Conservation (phyloP, 2,329 filamentous ascomycete genomes). For the Fusarium longipes region DNA sequence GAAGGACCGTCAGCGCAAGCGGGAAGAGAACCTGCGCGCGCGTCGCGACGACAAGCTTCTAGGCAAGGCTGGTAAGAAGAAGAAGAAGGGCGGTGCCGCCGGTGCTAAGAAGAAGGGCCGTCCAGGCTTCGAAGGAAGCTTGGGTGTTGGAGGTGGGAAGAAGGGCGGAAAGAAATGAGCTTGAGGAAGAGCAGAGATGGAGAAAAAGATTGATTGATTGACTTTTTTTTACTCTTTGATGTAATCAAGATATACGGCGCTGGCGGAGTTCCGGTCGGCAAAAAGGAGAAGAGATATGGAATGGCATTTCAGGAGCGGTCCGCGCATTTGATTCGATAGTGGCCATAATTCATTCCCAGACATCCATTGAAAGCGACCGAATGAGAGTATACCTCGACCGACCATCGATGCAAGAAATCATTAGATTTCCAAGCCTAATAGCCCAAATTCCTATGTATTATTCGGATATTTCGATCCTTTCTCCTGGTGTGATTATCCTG, state of each 20-base stretch:
- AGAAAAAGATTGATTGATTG: constrained; percentile 26
- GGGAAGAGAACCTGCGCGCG: constrained; percentile 81
- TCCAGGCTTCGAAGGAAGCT: constrained; percentile 76
- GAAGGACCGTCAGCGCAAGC: constrained; percentile 83
- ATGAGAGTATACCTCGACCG: constrained; percentile 17
- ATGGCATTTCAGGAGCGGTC: constrained; percentile 13
- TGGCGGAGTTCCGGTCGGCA: constrained; percentile 41
- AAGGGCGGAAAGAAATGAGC: constrained; percentile 62
- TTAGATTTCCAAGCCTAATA: neutral
- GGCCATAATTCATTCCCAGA: constrained; percentile 21
- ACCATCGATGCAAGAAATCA: constrained; percentile 6
- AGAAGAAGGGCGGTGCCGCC: constrained; percentile 51
- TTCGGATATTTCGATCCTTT: neutral
- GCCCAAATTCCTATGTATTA: neutral
- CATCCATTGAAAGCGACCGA: constrained; percentile 23
- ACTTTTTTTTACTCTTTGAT: constrained; percentile 24
- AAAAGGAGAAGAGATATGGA: constrained; percentile 25
- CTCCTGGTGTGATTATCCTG: neutral
- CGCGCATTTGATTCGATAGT: constrained; percentile 13
- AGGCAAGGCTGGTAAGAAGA: constrained; percentile 70
- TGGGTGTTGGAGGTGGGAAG: constrained; percentile 66
- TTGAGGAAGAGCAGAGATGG: constrained; percentile 9
- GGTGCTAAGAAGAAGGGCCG: constrained; percentile 60
- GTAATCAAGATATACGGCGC: constrained; percentile 42
- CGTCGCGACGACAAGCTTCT: constrained; percentile 77